phyloP scores from a whole-genome alignment of 23 red algal genomes.

The Gracilaria vermiculophylla region DNA sequence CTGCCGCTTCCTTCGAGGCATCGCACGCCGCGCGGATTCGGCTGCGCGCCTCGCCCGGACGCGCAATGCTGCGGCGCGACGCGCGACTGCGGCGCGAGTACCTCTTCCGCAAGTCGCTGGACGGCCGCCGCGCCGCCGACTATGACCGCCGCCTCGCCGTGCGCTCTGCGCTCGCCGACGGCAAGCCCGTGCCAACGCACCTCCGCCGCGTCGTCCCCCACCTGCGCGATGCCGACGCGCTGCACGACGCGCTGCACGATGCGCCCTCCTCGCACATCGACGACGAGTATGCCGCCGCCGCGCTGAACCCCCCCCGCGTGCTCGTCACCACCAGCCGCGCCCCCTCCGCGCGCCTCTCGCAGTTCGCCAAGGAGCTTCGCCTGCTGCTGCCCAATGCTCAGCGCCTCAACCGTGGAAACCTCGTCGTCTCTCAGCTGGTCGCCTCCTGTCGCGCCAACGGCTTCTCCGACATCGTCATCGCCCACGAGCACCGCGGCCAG shows the following conservation, averaged over 20 bases:
- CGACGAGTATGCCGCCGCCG: constrained; percentile 93
- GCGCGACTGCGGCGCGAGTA: constrained; percentile 91
- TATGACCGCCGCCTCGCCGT: constrained; percentile 60
- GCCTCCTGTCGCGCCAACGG: constrained; percentile 59
- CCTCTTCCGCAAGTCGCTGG: constrained; percentile 95
- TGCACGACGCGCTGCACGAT: constrained; percentile 68
- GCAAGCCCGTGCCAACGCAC: constrained; percentile 74
- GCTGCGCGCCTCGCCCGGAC: no score
- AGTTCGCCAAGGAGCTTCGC: constrained; percentile 98
- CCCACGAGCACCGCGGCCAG: constrained; percentile 89
- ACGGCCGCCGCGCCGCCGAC: constrained; percentile 53
- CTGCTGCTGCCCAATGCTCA: constrained; percentile 84
- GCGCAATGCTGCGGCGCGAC: constrained; percentile 73
- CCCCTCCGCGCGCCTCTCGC: constrained; percentile 76
- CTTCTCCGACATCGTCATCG: constrained; percentile 81
- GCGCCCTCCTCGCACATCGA: constrained; percentile 71
- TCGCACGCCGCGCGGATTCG: background rate
- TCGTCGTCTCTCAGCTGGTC: constrained; percentile 81
- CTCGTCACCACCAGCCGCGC: constrained; percentile 94
- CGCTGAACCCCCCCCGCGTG: constrained; percentile 53
- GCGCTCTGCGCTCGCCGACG: constrained; percentile 48
- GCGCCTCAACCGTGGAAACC: constrained; percentile 89
- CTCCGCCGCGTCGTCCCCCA: constrained; percentile 36
- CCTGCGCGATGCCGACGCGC: constrained; percentile 26
- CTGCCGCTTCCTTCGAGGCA: background rate